A percentile compares a stretch with the other conserved stretches of the same genome.
phyloP scores from a whole-genome alignment of 2,329 filamentous ascomycete genomes.

The Chaetomiaceae sp. region DNA sequence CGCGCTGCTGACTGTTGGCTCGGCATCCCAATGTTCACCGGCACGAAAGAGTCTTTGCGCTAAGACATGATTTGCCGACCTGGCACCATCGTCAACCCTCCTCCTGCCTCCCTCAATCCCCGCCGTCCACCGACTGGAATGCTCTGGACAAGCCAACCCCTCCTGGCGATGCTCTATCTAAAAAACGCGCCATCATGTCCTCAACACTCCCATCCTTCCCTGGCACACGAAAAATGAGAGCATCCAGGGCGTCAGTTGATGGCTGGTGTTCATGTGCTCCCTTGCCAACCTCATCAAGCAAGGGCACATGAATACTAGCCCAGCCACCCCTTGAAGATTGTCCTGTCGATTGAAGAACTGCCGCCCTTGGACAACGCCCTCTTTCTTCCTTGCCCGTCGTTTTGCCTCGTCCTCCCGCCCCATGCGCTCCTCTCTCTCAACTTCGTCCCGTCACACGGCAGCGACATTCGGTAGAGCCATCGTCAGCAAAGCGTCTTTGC shows the following conservation, averaged over 20 bases:
- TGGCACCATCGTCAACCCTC: not conserved
- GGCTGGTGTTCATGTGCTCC: slow-evolving; percentile 5
- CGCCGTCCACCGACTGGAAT: slow-evolving; percentile 16
- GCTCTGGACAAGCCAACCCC: slow-evolving; percentile 16
- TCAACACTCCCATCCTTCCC: not conserved
- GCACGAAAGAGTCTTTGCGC: not conserved
- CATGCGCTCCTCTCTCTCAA: not conserved
- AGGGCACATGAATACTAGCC: slow-evolving; percentile 9
- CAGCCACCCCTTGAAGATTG: slow-evolving; percentile 17
- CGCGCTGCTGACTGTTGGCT: too few species aligned
- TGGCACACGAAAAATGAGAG: not conserved
- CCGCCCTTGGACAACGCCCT: not conserved
- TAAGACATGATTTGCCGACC: not conserved
- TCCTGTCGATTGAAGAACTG: slow-evolving; percentile 1
- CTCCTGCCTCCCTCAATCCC: slow-evolving; percentile 1
- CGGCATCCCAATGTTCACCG: not conserved
- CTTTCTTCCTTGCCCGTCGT: not conserved
- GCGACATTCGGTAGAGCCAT: not conserved
- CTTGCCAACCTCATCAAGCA: slow-evolving; percentile 11
- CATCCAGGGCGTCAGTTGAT: slow-evolving; percentile 2
- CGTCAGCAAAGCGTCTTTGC: not conserved
- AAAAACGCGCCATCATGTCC: slow-evolving; percentile 10
- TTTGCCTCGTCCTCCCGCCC: not conserved
- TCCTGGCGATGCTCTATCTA: slow-evolving; percentile 9
- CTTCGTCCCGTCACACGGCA: not conserved